These are phyloP conservation scores for Aschersonia sp. DNA, from an alignment of 2,329 filamentous ascomycete genomes.

Conservation along the genomic window DNA sequence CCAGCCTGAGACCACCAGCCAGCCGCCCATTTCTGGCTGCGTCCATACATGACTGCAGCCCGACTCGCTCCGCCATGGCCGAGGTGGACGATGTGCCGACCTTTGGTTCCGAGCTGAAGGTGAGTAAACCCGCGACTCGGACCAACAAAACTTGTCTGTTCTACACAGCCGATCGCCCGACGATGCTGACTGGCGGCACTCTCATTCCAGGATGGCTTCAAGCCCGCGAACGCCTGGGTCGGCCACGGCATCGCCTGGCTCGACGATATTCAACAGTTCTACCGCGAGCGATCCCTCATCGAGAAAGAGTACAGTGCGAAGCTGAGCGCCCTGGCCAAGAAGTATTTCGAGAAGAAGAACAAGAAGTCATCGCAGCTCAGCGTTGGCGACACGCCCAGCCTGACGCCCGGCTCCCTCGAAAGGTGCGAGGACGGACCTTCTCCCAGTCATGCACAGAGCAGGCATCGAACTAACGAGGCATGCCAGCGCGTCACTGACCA, in stretches of 20 bases:
- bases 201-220: conserved; percentile 71
- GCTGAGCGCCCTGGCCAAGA: conserved; percentile 76
- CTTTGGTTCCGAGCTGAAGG: conserved; percentile 92
- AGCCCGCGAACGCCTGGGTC: conserved; percentile 86
- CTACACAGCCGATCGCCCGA: background rate
- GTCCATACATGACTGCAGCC: conserved; percentile 7
- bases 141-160: too few relatives aligned
- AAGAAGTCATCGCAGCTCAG: conserved; percentile 78
- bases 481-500: conserved; percentile 76
- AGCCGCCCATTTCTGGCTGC: background rate
- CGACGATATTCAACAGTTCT: conserved; percentile 94
- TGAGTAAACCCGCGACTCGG: conserved; percentile 21
- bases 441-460: background rate
- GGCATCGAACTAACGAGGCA: background rate
- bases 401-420: conserved; percentile 92
- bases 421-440: conserved; percentile 33
- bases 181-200: background rate
- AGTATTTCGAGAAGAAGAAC: conserved; percentile 94
- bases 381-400: conserved; percentile 80
- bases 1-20: background rate
- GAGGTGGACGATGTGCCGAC: conserved; percentile 71
- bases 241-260: conserved; percentile 84
- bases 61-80: conserved; percentile 42
- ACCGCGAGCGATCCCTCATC: conserved; percentile 83
- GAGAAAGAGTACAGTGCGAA: conserved; percentile 95